Conservation (phyloP, 441 rosid species). For the Brassica balearica region DNA sequence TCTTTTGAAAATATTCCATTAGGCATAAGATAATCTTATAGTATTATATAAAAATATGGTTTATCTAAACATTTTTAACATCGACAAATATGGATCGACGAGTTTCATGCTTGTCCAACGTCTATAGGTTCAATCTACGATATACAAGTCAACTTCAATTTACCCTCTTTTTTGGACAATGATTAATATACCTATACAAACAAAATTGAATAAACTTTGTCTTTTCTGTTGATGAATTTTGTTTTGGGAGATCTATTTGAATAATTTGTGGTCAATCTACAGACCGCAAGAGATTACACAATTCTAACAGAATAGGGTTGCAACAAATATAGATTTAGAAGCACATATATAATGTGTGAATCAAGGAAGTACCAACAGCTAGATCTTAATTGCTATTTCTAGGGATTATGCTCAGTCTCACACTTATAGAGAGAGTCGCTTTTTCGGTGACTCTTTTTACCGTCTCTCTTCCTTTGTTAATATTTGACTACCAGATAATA, state of each 20-base stretch:
- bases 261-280: no score
- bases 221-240: constrained; percentile 5
- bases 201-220: background rate
- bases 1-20: constrained; percentile 32
- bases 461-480: background rate
- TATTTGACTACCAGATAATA: background rate
- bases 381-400: no score
- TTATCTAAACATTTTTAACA: constrained; percentile 5
- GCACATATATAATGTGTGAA: no score
- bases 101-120: constrained; percentile 11
- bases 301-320: no score
- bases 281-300: no score
- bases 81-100: constrained; percentile 1
- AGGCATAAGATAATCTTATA: constrained; percentile 31
- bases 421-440: no score
- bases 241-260: no score
- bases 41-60: background rate
- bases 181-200: background rate
- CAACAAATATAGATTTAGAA: no score
- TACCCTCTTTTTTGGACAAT: background rate
- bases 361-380: no score
- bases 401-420: no score
- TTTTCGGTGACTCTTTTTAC: no score
- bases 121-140: background rate
- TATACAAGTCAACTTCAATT: background rate